Evolutionary conservation across 257 asterid species (phyloP).

Genomic region (Coffea eugenioides): DNA sequence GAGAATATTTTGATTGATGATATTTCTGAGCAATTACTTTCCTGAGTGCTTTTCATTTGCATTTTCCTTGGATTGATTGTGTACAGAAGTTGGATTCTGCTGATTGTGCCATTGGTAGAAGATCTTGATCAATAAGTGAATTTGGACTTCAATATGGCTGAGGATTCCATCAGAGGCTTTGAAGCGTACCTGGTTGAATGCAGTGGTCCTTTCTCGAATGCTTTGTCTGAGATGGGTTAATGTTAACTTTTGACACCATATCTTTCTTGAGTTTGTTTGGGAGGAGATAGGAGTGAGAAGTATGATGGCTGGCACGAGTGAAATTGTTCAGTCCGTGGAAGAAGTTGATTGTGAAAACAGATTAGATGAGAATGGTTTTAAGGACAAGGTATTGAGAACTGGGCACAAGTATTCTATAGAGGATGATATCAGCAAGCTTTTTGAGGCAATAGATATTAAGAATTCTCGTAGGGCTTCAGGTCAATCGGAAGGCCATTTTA

Average conservation of each 20-base stretch:
- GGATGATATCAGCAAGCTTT: conserved; percentile 74
- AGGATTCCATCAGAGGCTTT: conserved; percentile 20
- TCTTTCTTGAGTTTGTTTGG: conserved; percentile 9
- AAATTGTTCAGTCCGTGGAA: conserved; percentile 59
- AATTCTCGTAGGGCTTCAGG: conserved; percentile 36
- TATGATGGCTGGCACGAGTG: conserved; percentile 41
- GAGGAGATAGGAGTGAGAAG: conserved; percentile 31
- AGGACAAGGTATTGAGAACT: conserved; percentile 24
- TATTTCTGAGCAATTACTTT: neutral
- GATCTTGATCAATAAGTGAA: conserved; percentile 6
- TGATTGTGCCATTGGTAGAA: conserved; percentile 14
- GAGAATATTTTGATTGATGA: neutral
- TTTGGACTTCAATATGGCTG: conserved; percentile 20
- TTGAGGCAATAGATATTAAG: conserved; percentile 64
- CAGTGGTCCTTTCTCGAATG: conserved; percentile 17
- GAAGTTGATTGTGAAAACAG: conserved; percentile 32
- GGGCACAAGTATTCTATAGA: conserved; percentile 40
- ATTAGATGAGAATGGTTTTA: conserved; percentile 24
- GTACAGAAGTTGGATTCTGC: conserved; percentile 26
- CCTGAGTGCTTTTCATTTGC: neutral
- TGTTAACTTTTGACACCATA: conserved; percentile 20
- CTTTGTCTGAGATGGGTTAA: conserved; percentile 40
- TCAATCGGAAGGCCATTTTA: conserved; percentile 26
- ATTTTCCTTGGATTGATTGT: conserved; percentile 9
- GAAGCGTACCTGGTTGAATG: conserved; percentile 3